phyloP scores from a whole-genome alignment of 2,329 filamentous ascomycete genomes.

The Aspergillus fijiensis region DNA sequence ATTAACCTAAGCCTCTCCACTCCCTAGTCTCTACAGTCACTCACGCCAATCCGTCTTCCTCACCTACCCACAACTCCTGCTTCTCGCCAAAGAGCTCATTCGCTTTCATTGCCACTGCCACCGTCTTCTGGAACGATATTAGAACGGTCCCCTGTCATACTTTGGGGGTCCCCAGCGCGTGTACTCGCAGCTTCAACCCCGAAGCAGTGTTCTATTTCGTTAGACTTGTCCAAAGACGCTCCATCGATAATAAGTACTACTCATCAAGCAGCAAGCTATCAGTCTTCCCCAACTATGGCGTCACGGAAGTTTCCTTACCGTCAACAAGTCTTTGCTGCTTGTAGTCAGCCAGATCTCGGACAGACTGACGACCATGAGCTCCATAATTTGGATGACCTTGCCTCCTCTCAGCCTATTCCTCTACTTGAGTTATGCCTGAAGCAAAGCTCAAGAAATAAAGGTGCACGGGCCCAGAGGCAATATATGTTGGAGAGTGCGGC shows the following conservation, averaged over 20 bases:
- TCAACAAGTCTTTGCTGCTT: background rate
- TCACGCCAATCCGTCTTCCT: background rate
- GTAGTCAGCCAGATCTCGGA: background rate
- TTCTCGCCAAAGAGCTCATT: background rate
- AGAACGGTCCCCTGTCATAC: background rate
- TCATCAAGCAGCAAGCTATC: background rate
- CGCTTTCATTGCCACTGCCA: background rate
- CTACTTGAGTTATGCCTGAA: conserved; percentile 22
- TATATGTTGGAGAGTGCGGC: conserved; percentile 12
- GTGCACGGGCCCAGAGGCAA: conserved; percentile 20
- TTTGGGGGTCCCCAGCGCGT: background rate
- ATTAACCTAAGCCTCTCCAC: background rate
- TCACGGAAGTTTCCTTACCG: background rate
- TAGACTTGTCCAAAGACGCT: background rate
- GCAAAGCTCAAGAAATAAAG: conserved; percentile 21
- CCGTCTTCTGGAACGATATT: background rate
- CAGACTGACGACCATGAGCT: conserved; percentile 17
- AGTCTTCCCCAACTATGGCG: conserved; percentile 1
- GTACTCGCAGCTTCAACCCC: background rate
- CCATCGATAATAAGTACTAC: background rate
- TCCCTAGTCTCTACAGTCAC: background rate
- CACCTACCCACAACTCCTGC: background rate
- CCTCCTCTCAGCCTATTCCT: conserved; percentile 27
- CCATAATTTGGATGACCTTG: conserved; percentile 20
- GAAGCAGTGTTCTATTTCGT: background rate